Evolutionary conservation across 2,329 filamentous ascomycete genomes (phyloP).

Genomic region (Sarocladiaceae sp.): DNA sequence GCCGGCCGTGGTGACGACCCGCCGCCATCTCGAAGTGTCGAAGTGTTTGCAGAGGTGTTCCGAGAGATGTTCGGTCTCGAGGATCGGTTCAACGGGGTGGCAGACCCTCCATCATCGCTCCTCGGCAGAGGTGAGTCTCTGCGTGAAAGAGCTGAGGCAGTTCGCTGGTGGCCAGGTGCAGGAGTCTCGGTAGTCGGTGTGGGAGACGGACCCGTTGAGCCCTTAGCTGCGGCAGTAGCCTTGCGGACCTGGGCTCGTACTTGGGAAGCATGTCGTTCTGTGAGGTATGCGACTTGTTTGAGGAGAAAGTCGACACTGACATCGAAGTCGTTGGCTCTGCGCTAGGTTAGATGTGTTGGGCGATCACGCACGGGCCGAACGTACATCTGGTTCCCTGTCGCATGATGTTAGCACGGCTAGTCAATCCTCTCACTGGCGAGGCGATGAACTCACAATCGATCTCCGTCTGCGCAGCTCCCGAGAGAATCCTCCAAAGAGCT

Average conservation of each 20-base stretch:
- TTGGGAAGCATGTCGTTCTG: conserved; percentile 83
- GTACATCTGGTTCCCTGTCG: conserved; percentile 69
- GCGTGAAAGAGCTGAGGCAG: conserved; percentile 49
- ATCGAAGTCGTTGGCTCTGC: conserved; percentile 67
- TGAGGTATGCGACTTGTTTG: conserved; percentile 89
- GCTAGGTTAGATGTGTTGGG: conserved; percentile 15
- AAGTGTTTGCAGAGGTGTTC: conserved; percentile 41
- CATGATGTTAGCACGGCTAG: conserved; percentile 14
- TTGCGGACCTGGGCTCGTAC: conserved; percentile 86
- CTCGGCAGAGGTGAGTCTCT: conserved; percentile 49
- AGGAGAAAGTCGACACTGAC: conserved; percentile 84
- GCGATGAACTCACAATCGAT: conserved; percentile 66
- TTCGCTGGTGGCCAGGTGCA: conserved; percentile 31
- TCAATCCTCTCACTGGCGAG: not conserved
- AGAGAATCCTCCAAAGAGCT: conserved; percentile 83
- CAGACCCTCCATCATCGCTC: conserved; percentile 37
- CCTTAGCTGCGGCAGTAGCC: conserved; percentile 51
- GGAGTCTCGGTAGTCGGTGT: conserved; percentile 42
- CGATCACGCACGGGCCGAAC: conserved; percentile 16
- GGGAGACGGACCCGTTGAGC: conserved; percentile 52
- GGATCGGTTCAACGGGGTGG: conserved; percentile 36
- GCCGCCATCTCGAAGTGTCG: conserved; percentile 30
- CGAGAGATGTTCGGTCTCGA: conserved; percentile 40
- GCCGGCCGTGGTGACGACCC: conserved; percentile 23
- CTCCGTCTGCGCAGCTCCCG: conserved; percentile 71